Evolutionary conservation across 768 basidiomycete species (phyloP).

Genomic region (Gymnopilus junonius): DNA sequence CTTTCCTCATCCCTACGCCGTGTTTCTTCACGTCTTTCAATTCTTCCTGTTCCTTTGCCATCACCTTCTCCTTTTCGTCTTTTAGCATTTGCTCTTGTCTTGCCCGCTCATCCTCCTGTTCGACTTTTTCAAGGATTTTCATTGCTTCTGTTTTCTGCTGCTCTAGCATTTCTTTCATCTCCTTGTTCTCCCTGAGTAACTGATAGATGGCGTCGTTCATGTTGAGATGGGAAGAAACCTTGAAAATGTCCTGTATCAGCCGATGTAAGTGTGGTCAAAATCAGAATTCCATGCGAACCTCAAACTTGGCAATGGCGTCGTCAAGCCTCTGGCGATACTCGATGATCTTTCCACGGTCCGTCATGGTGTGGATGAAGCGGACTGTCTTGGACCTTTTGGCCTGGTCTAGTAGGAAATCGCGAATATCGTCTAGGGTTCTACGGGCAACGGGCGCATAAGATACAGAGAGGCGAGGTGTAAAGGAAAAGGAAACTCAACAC

Average conservation of each 20-base stretch:
- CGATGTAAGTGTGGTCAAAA: background rate
- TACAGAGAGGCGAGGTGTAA: background rate
- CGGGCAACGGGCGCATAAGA: background rate
- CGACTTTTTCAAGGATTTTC: background rate
- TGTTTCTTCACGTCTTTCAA: background rate
- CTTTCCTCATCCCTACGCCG: background rate
- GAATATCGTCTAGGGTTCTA: conserved; percentile 15
- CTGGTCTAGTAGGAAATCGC: conserved; percentile 7
- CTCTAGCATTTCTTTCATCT: conserved; percentile 3
- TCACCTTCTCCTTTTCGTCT: background rate
- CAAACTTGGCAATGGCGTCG: conserved; percentile 13
- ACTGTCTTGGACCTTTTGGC: background rate
- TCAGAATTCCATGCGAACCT: conserved; percentile 4
- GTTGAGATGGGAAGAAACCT: conserved; percentile 18
- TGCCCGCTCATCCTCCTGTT: background rate
- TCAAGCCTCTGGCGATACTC: conserved; percentile 18
- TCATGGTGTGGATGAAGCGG: conserved; percentile 7
- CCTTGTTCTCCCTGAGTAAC: conserved; percentile 11
- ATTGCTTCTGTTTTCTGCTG: background rate
- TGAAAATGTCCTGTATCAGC: background rate
- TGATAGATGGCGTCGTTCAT: conserved; percentile 13
- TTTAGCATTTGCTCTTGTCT: background rate
- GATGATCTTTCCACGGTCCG: conserved; percentile 5
- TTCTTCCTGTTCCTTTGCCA: background rate
- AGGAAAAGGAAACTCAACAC: background rate